phyloP scores from a whole-genome alignment of 805 yeast genomes.

The Spathaspora gorwiae region DNA sequence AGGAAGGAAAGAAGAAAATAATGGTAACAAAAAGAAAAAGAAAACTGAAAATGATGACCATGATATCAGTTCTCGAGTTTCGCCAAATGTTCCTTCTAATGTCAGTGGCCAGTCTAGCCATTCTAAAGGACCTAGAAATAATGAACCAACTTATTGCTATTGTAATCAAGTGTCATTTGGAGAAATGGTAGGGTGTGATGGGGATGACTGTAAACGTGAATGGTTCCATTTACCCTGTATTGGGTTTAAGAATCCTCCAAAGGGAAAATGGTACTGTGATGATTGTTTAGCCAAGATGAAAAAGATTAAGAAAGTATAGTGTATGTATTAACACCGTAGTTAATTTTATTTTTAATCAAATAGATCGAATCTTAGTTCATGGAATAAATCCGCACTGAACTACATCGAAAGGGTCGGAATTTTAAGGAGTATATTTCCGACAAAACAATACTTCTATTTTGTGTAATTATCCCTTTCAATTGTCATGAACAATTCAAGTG shows the following conservation, averaged over 20 bases:
- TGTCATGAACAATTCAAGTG: too few relatives aligned
- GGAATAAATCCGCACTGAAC: too few relatives aligned
- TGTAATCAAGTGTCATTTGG: slow-evolving; percentile 97
- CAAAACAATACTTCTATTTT: too few relatives aligned
- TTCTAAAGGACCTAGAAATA: slow-evolving; percentile 3
- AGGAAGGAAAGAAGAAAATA: slow-evolving; percentile 9
- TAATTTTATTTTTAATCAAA: too few relatives aligned
- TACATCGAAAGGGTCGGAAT: too few relatives aligned
- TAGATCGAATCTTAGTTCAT: too few relatives aligned
- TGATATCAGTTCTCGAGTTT: not conserved
- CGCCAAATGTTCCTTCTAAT: not conserved
- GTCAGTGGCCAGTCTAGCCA: not conserved
- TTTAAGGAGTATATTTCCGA: too few relatives aligned
- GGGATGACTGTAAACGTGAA: slow-evolving; percentile 83
- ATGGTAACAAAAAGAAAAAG: slow-evolving; percentile 9
- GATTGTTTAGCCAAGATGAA: slow-evolving; percentile 10
- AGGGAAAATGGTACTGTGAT: slow-evolving; percentile 48
- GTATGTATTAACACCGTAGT: not conserved
- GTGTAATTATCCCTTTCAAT: too few relatives aligned
- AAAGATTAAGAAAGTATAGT: slow-evolving; percentile 5
- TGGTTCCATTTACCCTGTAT: slow-evolving; percentile 97
- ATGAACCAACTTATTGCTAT: slow-evolving; percentile 88
- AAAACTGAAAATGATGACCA: slow-evolving; percentile 17
- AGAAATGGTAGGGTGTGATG: slow-evolving; percentile 99
- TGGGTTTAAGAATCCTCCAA: slow-evolving; percentile 80